phyloP scores from a whole-genome alignment of 2,329 filamentous ascomycete genomes.

The Colletotrichum aenigma region DNA sequence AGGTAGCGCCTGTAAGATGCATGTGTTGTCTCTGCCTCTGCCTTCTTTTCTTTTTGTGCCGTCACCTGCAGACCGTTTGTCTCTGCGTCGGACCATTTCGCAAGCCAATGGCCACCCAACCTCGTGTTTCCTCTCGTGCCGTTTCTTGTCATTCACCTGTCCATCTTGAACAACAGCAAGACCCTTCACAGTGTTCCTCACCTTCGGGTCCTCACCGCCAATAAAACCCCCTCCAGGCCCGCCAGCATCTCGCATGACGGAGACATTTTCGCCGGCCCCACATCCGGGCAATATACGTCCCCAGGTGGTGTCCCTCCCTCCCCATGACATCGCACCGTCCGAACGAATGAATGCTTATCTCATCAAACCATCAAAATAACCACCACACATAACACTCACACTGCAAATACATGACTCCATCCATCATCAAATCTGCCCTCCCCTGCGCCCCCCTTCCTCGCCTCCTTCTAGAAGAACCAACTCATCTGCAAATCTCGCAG shows the following conservation, averaged over 20 bases:
- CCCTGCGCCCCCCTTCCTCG: neutral
- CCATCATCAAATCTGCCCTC: neutral
- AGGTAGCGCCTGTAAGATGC: neutral
- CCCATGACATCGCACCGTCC: neutral
- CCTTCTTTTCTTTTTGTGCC: neutral
- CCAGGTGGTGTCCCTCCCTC: neutral
- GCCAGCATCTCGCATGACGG: neutral
- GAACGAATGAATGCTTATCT: neutral
- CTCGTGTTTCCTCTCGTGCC: neutral
- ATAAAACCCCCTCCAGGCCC: neutral
- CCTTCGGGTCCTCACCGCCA: neutral
- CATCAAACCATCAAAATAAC: neutral
- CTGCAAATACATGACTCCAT: neutral
- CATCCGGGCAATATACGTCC: neutral
- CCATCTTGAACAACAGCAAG: neutral
- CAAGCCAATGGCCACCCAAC: neutral
- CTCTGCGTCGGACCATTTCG: slow-evolving; percentile 1
- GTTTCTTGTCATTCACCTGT: neutral
- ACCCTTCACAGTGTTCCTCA: neutral
- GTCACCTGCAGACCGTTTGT: neutral
- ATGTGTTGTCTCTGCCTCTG: neutral
- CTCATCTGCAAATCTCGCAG: neutral
- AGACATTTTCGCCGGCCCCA: slow-evolving; percentile 4
- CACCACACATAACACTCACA: neutral
- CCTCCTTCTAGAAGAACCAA: slow-evolving; percentile 7